phyloP scores from a whole-genome alignment of 805 yeast species.

The Candida pseudoglaebosa region DNA sequence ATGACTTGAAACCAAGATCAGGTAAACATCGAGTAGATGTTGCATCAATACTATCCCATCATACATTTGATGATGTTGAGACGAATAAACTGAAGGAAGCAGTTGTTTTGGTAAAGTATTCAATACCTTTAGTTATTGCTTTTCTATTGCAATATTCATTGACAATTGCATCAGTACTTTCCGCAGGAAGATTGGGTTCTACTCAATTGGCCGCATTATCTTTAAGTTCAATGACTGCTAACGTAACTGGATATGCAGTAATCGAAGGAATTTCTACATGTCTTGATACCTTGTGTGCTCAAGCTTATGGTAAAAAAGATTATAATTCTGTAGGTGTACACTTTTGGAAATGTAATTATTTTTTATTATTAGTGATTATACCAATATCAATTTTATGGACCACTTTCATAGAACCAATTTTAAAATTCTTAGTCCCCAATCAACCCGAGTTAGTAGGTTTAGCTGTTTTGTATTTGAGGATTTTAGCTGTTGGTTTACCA shows the following conservation, averaged over 20 bases:
- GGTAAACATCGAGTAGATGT: slow-evolving; percentile 11
- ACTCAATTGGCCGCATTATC: slow-evolving; percentile 73
- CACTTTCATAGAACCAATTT: slow-evolving; percentile 47
- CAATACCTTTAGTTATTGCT: slow-evolving; percentile 60
- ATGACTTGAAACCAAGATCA: slow-evolving; percentile 7
- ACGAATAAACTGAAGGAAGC: slow-evolving; percentile 40
- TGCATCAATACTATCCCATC: slow-evolving; percentile 20
- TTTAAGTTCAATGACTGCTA: slow-evolving; percentile 73
- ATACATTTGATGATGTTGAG: slow-evolving; percentile 37
- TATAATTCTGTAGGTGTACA: slow-evolving; percentile 63
- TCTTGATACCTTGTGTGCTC: slow-evolving; percentile 73
- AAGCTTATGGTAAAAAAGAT: slow-evolving; percentile 69
- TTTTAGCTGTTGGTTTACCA: slow-evolving; percentile 63
- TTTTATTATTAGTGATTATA: slow-evolving; percentile 46
- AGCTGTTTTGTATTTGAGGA: slow-evolving; percentile 56
- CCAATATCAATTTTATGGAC: slow-evolving; percentile 64
- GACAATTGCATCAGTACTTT: slow-evolving; percentile 72
- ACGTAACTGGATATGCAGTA: slow-evolving; percentile 69
- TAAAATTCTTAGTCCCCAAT: slow-evolving; percentile 24
- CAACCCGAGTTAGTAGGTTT: slow-evolving; percentile 27
- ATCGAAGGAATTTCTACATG: slow-evolving; percentile 79
- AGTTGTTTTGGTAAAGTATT: slow-evolving; percentile 34
- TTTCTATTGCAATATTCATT: slow-evolving; percentile 68
- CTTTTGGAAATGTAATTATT: slow-evolving; percentile 61
- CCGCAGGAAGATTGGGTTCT: slow-evolving; percentile 71